These are phyloP conservation scores for Macadamia tetraphylla DNA, from an alignment of 164 flowering plant species.

Conservation along the genomic window DNA sequence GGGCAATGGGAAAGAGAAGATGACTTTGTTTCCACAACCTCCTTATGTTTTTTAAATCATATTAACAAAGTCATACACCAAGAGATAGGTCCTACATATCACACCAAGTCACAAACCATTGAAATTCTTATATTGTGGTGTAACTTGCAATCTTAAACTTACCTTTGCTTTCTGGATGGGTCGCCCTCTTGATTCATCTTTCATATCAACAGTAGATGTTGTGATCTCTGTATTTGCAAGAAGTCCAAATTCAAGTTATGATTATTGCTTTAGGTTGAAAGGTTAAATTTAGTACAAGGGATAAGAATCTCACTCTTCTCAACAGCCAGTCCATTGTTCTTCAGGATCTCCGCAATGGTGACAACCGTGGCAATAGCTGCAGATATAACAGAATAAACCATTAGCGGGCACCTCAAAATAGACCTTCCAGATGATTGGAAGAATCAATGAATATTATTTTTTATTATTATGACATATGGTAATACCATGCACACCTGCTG, in stretches of 20 bases:
- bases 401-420: no score
- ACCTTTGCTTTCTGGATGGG: constrained; percentile 88
- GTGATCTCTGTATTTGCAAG: constrained; percentile 47
- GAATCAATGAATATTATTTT: no score
- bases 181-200: constrained; percentile 71
- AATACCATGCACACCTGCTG: no score
- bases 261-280: no score
- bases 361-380: constrained; percentile 84
- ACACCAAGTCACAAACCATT: no score
- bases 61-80: background rate
- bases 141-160: background rate
- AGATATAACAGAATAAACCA: constrained; percentile 11
- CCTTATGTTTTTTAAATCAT: no score
- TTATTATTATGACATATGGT: no score
- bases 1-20: no score
- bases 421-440: no score
- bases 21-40: no score
- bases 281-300: background rate
- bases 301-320: constrained; percentile 51
- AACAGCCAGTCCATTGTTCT: constrained; percentile 69
- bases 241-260: background rate
- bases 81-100: background rate
- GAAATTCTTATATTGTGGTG: no score
- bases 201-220: constrained; percentile 86
- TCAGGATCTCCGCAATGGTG: constrained; percentile 60